Conservation (phyloP, 2,329 filamentous ascomycete species). For the Exserohilum turcica region DNA sequence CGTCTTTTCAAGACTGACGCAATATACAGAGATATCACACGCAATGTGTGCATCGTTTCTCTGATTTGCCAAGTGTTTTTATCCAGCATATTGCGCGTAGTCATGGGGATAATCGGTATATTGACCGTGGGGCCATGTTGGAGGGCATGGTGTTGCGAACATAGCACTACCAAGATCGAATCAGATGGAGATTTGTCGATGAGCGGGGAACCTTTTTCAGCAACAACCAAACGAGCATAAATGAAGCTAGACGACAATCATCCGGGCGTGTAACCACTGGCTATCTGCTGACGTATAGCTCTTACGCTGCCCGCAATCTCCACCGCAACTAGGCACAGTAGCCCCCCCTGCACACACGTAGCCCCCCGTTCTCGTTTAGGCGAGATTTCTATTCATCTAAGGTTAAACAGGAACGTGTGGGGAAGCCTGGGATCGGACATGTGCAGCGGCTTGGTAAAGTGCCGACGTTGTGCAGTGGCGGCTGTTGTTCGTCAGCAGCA, state of each 20-base stretch:
- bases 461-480: constrained; percentile 2
- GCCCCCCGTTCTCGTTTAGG: constrained; percentile 1
- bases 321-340: not conserved
- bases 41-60: not conserved
- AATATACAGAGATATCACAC: too few relatives aligned
- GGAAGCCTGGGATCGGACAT: constrained; percentile 1
- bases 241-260: constrained; percentile 1
- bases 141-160: not conserved
- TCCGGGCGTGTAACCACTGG: not conserved
- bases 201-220: not conserved
- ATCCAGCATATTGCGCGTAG: not conserved
- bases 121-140: not conserved
- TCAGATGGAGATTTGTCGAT: too few relatives aligned
- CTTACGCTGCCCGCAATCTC: not conserved
- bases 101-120: not conserved
- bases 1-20: too few relatives aligned
- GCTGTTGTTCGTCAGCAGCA: constrained; percentile 6
- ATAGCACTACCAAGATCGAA: not conserved
- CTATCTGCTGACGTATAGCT: not conserved
- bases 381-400: constrained; percentile 9
- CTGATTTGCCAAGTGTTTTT: not conserved
- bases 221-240: not conserved
- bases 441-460: constrained; percentile 11
- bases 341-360: not conserved
- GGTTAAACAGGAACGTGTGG: constrained; percentile 5